Base-by-base conservation (phyloP, 495 filamentous ascomycete genomes). In the Rhypophila decipiens region DNA sequence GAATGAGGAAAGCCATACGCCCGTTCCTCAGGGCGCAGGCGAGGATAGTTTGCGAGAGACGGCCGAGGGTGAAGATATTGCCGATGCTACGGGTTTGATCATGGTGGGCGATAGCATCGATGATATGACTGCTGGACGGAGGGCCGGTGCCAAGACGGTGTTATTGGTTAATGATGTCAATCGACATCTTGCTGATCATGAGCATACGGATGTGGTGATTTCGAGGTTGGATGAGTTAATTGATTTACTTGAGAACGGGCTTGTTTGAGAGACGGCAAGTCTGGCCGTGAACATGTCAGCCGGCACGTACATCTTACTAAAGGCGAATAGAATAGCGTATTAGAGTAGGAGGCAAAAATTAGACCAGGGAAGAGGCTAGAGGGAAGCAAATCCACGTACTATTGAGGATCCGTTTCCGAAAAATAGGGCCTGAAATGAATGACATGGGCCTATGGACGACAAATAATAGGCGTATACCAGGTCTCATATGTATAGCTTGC, bases 51-150 rank as follows among this genome's bases (percentile, higher is more conserved):
- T 56, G 39, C 40, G 49, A 1, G 23, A 50, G 13, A 65, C 50
- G 2, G 49, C 33, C 19, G 17, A 29, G 2, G 54, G 56, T 0
- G 63, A 68, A 21, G 56, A 57, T 21, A 66, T 72, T 1, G 67
- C 68, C n/a, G 72, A 76, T 44, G 70, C 71, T 13, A 71, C 68
- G 49, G 50, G 44, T 8, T 39, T 72, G 12, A 72, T 72, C 27
- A 85, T 76, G 82, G 81, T 90, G 11, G 91, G 91, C 5, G 91
- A 98, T 59, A 89, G 84, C 44, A 78, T 94, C 43, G 93, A 98
- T 59, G 93, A 98, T 62, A 90, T 98, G 79, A 88, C 85, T 18
- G 87, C 93, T 5, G 93, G 93, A 0, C 77, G 84, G 52, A 72
- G 71, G 37, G 93, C 93, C 9, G 91, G 91, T 3, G 86, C 90